Base-by-base conservation (phyloP, 257 asterid genomes). In the Paulownia fortunei region DNA sequence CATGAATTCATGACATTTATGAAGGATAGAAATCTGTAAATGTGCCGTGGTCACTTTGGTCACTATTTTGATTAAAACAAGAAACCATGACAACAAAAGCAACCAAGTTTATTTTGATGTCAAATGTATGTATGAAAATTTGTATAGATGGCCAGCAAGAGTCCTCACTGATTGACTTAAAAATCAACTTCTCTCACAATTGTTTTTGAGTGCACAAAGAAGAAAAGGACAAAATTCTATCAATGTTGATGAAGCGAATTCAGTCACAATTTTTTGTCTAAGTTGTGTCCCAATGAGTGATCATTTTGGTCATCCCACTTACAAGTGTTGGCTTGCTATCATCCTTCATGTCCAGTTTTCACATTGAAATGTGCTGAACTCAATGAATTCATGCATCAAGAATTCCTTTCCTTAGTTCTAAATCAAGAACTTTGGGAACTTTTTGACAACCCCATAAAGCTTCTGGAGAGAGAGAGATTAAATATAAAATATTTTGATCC, bases 271-370 rank as follows among this genome's bases (percentile, higher is more conserved):
- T 1, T 41, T 34, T 52, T 44, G 26, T 54, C 47, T 23, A 21
- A 70, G 61, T 71, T 61, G 1, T 60, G 39, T 27, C 60, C 77
- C 73, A 71, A 79, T 26, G 62, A 79, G 62, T 55, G 39, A 71
- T n/a, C 60, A 62, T 55, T 79, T 72, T n/a, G 47, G 44, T 8
- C 76, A 52, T 21, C 83, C 82, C 79, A 79, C 79, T 74, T 56
- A 39, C 67, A 66, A 73, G 67, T 66, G 80, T 80, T 66, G 47
- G 59, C 76, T 24, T 23, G 72, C 83, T 67, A 67, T 74, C 76
- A 79, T 64, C 27, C 74, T 52, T 72, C 69, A 68, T 3, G 32
- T 59, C 34, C 7, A 60, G 3, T 60, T 60, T 27, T 60, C 67
- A 60, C 41, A 60, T 13, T 60, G n/a, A 27, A 16, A 3, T 21